A percentile compares a stretch with the other conserved stretches of the same genome.
Conservation (phyloP, 23 red algal genomes). For the Gracilaria domingensis region DNA sequence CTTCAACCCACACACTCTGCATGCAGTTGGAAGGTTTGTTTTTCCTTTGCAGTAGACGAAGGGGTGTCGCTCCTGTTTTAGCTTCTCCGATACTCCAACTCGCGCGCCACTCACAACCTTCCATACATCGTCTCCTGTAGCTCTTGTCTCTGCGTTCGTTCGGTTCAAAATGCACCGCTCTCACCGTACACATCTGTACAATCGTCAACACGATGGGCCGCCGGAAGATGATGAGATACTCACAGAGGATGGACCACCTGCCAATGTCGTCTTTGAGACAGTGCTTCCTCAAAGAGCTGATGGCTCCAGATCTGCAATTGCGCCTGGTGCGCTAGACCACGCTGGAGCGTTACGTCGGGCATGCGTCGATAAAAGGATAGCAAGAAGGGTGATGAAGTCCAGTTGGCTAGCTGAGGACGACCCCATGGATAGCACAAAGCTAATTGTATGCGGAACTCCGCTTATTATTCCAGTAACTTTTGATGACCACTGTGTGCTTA, state of each 20-base stretch:
- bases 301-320: conserved; percentile 27
- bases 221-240: conserved; percentile 33
- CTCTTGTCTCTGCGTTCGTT: not conserved
- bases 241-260: conserved; percentile 58
- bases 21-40: conserved; percentile 5
- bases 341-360: conserved; percentile 74
- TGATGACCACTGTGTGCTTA: conserved; percentile 67
- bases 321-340: conserved; percentile 50
- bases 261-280: conserved; percentile 70
- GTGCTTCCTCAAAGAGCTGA: conserved; percentile 36
- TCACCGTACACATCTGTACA: conserved; percentile 2
- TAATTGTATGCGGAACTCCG: conserved; percentile 65
- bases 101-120: not conserved
- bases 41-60: not conserved
- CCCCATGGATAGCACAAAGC: conserved; percentile 46
- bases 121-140: not conserved
- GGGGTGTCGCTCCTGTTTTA: not conserved
- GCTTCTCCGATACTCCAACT: not conserved
- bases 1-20: conserved; percentile 1
- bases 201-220: not conserved
- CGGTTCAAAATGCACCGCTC: conserved; percentile 12
- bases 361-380: conserved; percentile 48
- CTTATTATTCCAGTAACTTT: conserved; percentile 69
- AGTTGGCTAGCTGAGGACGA: conserved; percentile 75
- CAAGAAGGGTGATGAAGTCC: conserved; percentile 47